Base-by-base conservation (phyloP, 345 rosid species). In the Brassica rapa region DNA sequence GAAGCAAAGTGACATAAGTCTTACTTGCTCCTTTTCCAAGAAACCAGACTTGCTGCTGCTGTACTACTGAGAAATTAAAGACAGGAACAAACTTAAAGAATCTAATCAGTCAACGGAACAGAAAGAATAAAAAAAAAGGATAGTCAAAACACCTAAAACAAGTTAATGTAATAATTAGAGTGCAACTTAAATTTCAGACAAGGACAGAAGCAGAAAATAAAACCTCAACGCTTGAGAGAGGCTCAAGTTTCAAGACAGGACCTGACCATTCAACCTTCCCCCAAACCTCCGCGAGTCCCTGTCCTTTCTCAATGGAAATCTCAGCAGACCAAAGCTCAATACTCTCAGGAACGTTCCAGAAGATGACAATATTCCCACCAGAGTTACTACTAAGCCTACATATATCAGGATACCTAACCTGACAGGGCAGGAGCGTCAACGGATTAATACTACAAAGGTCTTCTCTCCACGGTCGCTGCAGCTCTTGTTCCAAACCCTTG, bases 21-120 rank as follows among this genome's bases (percentile, higher is more conserved):
- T 55, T 37, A 71, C 81, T 5, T 63, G 29, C 61, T 73, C 75
- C 70, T 49, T 33, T 14, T 79, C 68, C 77, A 56, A 37, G 43
- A 62, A 46, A 63, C 41, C 57, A 53, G 71, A 69, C 66, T 39
- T 7, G 27, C 4, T 19, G 27, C 4, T 19, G 35, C 4, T 19
- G 35, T 62, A 32, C 66, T 62, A 27, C 57, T 37, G 24, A 67
- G 49, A 41, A 11, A 41, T 41, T 41, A 41, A 41, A 33, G 14
- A 41, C 53, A 12, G 53, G 53, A 43, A 12, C 56, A 51, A 14
- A 49, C 8, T 49, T 49, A 14, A 49, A n/a, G 56, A 49, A 49
- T n/a, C 56, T 49, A 49, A 49, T 14, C 56, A 49, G 56, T n/a
- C 56, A 49, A n/a, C 7, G 2, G 0, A 49, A 14, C 19, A 49